phyloP scores from a whole-genome alignment of 768 basidiomycete genomes.

The Candolleomyces aberdarensis region DNA sequence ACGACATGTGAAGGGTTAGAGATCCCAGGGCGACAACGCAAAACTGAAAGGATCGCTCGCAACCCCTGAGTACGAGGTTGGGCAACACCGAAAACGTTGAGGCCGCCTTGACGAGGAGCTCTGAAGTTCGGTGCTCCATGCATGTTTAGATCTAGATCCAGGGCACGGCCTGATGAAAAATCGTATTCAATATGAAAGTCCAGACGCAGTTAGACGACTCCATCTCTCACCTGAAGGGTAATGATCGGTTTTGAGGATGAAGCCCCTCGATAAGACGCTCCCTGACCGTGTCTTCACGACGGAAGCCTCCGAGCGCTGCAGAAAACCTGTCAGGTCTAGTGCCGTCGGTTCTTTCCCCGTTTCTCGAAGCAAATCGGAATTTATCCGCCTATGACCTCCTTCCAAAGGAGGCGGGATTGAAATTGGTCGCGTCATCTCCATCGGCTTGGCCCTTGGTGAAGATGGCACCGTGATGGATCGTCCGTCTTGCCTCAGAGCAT shows the following conservation, averaged over 20 bases:
- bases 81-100: slow-evolving; percentile 94
- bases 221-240: slow-evolving; percentile 63
- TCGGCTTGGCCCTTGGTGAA: not conserved
- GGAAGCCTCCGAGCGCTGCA: slow-evolving; percentile 65
- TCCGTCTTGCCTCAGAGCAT: slow-evolving; percentile 2
- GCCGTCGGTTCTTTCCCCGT: slow-evolving; percentile 22
- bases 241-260: slow-evolving; percentile 93
- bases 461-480: slow-evolving; percentile 1
- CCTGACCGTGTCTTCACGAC: slow-evolving; percentile 82
- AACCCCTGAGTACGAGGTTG: slow-evolving; percentile 94
- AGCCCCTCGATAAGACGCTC: slow-evolving; percentile 81
- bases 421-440: slow-evolving; percentile 10
- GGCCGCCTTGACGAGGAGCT: slow-evolving; percentile 67
- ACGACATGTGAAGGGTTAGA: slow-evolving; percentile 71
- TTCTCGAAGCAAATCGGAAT: slow-evolving; percentile 13
- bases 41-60: slow-evolving; percentile 81
- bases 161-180: slow-evolving; percentile 62
- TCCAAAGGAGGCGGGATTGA: slow-evolving; percentile 17
- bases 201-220: not conserved
- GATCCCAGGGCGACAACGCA: slow-evolving; percentile 69
- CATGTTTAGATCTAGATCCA: slow-evolving; percentile 87
- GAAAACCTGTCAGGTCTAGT: slow-evolving; percentile 58
- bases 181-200: not conserved
- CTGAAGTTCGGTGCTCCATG: slow-evolving; percentile 97
- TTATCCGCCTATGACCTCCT: slow-evolving; percentile 5